Conservation (phyloP, 352 stramenopile genomes). For the Plasmopara halstedii region DNA sequence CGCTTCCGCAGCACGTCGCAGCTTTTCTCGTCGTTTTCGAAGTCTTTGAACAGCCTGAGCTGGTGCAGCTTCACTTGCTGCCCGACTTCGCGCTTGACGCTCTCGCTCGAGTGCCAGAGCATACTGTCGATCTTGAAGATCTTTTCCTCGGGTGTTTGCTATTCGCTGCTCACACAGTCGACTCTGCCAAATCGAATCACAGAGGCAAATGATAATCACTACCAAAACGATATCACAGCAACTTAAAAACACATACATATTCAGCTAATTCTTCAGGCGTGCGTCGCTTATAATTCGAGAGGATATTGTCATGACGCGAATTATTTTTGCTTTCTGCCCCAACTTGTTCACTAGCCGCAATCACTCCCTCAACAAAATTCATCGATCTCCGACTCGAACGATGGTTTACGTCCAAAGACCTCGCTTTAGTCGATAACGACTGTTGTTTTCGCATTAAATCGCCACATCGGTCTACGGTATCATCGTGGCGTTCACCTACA, state of each 20-base stretch:
- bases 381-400: conserved; percentile 5
- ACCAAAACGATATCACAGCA: neutral
- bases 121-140: conserved; percentile 15
- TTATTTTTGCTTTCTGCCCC: neutral
- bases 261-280: conserved; percentile 18
- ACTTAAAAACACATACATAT: conserved; percentile 20
- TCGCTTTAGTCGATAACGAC: conserved; percentile 34
- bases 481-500: conserved; percentile 47
- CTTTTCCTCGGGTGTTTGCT: conserved; percentile 30
- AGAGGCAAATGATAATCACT: neutral
- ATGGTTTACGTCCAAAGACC: too few relatives aligned
- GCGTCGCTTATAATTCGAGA: conserved; percentile 5
- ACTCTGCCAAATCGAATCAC: conserved; percentile 17
- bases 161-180: conserved; percentile 46
- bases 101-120: conserved; percentile 27
- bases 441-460: conserved; percentile 41
- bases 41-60: conserved; percentile 37
- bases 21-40: conserved; percentile 38
- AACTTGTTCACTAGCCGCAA: conserved; percentile 2
- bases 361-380: neutral
- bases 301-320: conserved; percentile 5
- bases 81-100: conserved; percentile 23
- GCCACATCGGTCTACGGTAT: conserved; percentile 39
- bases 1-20: conserved; percentile 34
- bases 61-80: conserved; percentile 23